Conservation (phyloP, 306 rosid species). For the Urtica urens region DNA sequence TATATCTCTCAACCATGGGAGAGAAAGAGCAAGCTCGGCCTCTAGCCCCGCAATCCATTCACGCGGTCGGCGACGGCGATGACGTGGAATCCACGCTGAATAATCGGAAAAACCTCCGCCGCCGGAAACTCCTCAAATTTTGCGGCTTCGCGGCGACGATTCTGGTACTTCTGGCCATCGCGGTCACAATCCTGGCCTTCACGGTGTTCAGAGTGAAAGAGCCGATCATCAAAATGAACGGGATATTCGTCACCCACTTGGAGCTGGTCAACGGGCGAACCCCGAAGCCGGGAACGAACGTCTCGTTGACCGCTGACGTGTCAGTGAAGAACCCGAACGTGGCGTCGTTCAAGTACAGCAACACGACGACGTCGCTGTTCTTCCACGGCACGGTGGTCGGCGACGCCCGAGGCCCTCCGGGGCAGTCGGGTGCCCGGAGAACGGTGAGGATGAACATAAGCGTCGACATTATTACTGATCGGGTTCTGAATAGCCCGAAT, state of each 20-base stretch:
- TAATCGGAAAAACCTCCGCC: background rate
- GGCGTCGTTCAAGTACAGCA: constrained; percentile 43
- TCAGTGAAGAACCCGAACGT: constrained; percentile 47
- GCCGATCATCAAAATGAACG: constrained; percentile 41
- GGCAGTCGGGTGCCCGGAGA: constrained; percentile 32
- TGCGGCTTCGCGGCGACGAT: constrained; percentile 20
- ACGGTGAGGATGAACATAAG: constrained; percentile 48
- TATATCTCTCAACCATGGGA: constrained; percentile 14
- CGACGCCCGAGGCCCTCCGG: constrained; percentile 44
- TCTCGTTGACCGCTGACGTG: constrained; percentile 37
- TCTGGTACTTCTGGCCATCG: constrained; percentile 14
- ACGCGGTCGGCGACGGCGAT: constrained; percentile 12
- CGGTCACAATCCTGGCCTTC: constrained; percentile 28
- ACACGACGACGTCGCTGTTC: constrained; percentile 43
- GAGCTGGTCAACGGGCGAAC: constrained; percentile 22
- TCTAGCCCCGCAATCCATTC: constrained; percentile 19
- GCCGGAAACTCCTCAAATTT: constrained; percentile 22
- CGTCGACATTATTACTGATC: constrained; percentile 24
- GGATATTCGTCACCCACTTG: constrained; percentile 21
- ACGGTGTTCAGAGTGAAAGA: constrained; percentile 41
- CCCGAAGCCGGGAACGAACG: constrained; percentile 32
- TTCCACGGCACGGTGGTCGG: constrained; percentile 33
- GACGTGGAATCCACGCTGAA: constrained; percentile 7
- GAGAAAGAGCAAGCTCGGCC: constrained; percentile 45
- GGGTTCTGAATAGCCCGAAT: constrained; percentile 19